Evolutionary conservation across 1,284 basidiomycete genomes (phyloP).

Genomic region (Malassezia vespertilionis): DNA sequence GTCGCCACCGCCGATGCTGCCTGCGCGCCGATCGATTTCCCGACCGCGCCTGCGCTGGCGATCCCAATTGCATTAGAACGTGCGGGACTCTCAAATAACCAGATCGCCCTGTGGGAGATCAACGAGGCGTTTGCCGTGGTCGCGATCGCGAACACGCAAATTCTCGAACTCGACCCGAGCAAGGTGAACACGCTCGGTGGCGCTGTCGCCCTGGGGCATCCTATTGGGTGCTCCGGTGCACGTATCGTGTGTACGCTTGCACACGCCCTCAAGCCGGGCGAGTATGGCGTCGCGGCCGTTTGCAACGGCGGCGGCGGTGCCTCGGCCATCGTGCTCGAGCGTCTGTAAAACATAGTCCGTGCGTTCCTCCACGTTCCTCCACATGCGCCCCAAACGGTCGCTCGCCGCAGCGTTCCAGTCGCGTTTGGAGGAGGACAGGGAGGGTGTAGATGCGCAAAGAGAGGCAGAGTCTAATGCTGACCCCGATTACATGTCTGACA

Average conservation of each 20-base stretch:
- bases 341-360: constrained; percentile 15
- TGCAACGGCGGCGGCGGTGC: constrained; percentile 59
- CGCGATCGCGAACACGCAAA: constrained; percentile 44
- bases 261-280: constrained; percentile 80
- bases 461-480: not conserved
- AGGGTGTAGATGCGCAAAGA: not conserved
- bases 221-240: constrained; percentile 88
- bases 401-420: constrained; percentile 12
- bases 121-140: constrained; percentile 58
- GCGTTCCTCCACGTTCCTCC: not conserved
- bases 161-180: constrained; percentile 55
- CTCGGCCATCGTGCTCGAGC: constrained; percentile 35
- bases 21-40: constrained; percentile 93
- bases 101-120: constrained; percentile 87
- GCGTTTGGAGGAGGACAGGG: not conserved
- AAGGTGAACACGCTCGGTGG: constrained; percentile 89
- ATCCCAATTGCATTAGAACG: constrained; percentile 77
- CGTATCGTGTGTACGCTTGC: constrained; percentile 89
- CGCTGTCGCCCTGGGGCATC: constrained; percentile 43
- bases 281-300: constrained; percentile 93
- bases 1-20: constrained; percentile 87
- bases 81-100: constrained; percentile 69
- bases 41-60: constrained; percentile 81
- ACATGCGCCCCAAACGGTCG: constrained; percentile 5
- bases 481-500: constrained; percentile 15